Conservation (phyloP, 352 stramenopile genomes). For the Phytophthora chlamydospora region DNA sequence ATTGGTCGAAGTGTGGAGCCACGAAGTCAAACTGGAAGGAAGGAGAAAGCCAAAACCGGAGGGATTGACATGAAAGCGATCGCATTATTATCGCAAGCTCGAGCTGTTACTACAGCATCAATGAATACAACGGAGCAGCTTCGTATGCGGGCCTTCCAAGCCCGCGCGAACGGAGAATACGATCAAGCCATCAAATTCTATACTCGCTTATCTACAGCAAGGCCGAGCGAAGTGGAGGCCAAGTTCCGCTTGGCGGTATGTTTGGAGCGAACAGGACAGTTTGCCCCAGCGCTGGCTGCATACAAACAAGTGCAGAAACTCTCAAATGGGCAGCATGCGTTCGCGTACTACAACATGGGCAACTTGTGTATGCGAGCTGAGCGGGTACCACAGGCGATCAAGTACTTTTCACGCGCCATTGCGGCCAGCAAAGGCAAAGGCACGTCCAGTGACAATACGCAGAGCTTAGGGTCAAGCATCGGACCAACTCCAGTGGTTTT, state of each 20-base stretch:
- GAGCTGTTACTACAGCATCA: slow-evolving; percentile 33
- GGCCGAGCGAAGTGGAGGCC: slow-evolving; percentile 25
- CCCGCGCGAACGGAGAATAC: slow-evolving; percentile 55
- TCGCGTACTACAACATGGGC: slow-evolving; percentile 61
- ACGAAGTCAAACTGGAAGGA: slow-evolving; percentile 25
- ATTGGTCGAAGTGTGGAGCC: slow-evolving; percentile 58
- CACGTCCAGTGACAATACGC: background rate
- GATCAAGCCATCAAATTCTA: slow-evolving; percentile 48
- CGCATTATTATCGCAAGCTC: slow-evolving; percentile 27
- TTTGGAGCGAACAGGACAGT: slow-evolving; percentile 52
- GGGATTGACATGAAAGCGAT: slow-evolving; percentile 21
- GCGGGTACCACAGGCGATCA: slow-evolving; percentile 46
- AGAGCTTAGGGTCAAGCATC: slow-evolving; percentile 8
- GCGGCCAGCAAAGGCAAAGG: slow-evolving; percentile 27
- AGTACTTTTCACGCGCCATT: slow-evolving; percentile 54
- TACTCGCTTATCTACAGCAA: slow-evolving; percentile 15
- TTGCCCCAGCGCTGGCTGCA: slow-evolving; percentile 32
- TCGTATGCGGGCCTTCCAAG: slow-evolving; percentile 49
- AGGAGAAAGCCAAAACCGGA: slow-evolving; percentile 12
- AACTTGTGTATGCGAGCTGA: slow-evolving; percentile 58
- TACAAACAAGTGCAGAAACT: slow-evolving; percentile 47
- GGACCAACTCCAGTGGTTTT: slow-evolving; percentile 37
- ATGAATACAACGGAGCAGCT: slow-evolving; percentile 50
- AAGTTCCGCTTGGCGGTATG: slow-evolving; percentile 60
- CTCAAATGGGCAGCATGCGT: slow-evolving; percentile 34